Evolutionary conservation across 2,329 filamentous ascomycete species (phyloP), one percentile per base, ranked within the genome.

Genomic region (Colletotrichum brevisporum): DNA sequence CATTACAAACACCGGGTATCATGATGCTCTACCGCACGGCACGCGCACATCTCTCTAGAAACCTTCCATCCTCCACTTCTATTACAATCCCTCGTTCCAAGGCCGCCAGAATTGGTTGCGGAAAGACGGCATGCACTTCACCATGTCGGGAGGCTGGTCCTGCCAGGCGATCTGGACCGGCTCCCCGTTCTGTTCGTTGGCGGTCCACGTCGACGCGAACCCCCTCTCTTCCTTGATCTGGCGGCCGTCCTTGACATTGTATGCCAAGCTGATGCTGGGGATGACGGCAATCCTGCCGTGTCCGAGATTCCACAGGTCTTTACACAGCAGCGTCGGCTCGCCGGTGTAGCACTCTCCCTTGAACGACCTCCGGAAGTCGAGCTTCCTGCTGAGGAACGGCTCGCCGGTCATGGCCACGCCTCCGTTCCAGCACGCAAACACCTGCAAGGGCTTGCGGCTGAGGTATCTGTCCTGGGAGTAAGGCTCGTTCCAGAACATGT

Each of bases 391-490:
- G 6, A 88, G 69, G 10, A 90, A 74, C 0, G 86, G 85, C 55
- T 78, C 77, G 0, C 86, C 87, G 0, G 77, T 78, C 64, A 90
- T 84, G 0, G 81, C 83, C 0, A 81, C 80, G 0, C 83, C 86
- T 2, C 88, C 89, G 70, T 90, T 89, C 88, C 88, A 90, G 75
- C 89, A 90, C 0, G 87, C 75, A 67, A 88, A 90, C 0, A 89
- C 88, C 74, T 90, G 89, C 67, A 90, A 86, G 1, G 88, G 87
- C 21, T 78, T 76, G 18, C 78, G 75, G 0, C 69, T 67, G 1
- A 71, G 55, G 60, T 82, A 83, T 4, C 83, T 76, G 2, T 69
- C 56, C 12, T 73, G 77, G 2, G 83, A 76, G 0, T 74, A 75
- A 0, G 76, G 74, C 36, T 87, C 80, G 71, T 86, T 85, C 81